Conservation (phyloP, 75 land plant species). For the Selaginella tamariscina region DNA sequence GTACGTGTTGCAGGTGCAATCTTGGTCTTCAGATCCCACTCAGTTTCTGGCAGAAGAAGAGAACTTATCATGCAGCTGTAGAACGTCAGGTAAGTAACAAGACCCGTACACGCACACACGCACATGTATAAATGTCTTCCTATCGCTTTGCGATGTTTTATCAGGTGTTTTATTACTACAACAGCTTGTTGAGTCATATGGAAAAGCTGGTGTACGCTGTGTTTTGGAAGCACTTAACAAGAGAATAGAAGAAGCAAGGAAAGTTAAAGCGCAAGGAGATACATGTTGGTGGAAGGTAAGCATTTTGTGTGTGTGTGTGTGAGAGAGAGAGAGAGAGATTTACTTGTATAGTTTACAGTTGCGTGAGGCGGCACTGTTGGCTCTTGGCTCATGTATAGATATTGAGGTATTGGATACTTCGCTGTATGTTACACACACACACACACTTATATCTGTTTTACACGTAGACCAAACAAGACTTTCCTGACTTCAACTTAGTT, state of each 20-base stretch:
- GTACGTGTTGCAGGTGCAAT: conserved; percentile 34
- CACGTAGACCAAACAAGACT: conserved; percentile 18
- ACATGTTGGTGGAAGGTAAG: conserved; percentile 83
- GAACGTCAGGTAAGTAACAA: conserved; percentile 86
- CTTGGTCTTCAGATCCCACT: conserved; percentile 81
- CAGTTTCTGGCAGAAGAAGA: conserved; percentile 96
- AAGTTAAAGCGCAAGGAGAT: conserved; percentile 48
- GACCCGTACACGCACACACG: too few relatives aligned
- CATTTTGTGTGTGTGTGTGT: not conserved
- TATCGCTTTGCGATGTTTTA: not conserved
- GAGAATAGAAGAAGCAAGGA: conserved; percentile 46
- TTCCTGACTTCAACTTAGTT: conserved; percentile 25
- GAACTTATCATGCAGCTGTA: conserved; percentile 79
- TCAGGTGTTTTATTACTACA: conserved; percentile 70
- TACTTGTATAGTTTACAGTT: conserved; percentile 37
- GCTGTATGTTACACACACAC: not conserved
- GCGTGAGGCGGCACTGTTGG: conserved; percentile 74
- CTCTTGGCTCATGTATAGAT: conserved; percentile 48
- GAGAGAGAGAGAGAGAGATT: not conserved
- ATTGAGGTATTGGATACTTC: conserved; percentile 41
- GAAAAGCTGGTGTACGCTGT: conserved; percentile 41
- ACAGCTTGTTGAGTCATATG: conserved; percentile 54
- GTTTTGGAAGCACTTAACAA: conserved; percentile 49
- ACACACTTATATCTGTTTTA: not conserved
- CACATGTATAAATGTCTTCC: conserved; percentile 1